phyloP scores from a whole-genome alignment of 1,284 basidiomycete species.

The Meripilus lineatus region DNA sequence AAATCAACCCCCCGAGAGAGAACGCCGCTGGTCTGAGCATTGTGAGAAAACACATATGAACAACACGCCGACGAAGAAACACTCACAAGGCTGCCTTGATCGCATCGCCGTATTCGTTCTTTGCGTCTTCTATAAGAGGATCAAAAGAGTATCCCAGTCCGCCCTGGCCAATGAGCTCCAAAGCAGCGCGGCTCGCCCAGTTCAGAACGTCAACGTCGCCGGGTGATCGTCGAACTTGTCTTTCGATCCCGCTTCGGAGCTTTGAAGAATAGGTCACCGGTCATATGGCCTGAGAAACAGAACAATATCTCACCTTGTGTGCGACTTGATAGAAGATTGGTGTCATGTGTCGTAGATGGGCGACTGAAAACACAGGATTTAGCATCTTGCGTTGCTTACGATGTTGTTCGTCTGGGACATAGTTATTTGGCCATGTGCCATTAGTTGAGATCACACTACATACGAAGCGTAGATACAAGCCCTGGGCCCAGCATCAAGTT shows the following conservation, averaged over 20 bases:
- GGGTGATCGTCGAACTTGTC: neutral
- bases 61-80: neutral
- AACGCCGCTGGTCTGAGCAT: neutral
- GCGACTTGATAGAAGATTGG: conserved; percentile 5
- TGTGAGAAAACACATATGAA: neutral
- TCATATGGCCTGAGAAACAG: neutral
- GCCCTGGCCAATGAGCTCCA: conserved; percentile 5
- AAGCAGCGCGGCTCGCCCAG: conserved; percentile 4
- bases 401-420: neutral
- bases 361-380: no score
- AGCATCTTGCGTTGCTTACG: no score
- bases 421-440: no score
- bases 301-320: conserved; percentile 1
- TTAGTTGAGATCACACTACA: neutral
- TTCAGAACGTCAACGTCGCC: neutral
- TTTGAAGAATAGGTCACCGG: conserved; percentile 2
- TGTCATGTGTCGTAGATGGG: conserved; percentile 1
- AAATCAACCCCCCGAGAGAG: neutral
- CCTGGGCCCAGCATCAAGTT: neutral
- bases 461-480: no score
- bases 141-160: conserved; percentile 8
- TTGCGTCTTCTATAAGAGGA: neutral
- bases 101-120: neutral
- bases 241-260: neutral
- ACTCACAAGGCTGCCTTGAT: neutral